Evolutionary conservation across 2,329 filamentous ascomycete species (phyloP).

Genomic region (Colletotrichum camelliae): DNA sequence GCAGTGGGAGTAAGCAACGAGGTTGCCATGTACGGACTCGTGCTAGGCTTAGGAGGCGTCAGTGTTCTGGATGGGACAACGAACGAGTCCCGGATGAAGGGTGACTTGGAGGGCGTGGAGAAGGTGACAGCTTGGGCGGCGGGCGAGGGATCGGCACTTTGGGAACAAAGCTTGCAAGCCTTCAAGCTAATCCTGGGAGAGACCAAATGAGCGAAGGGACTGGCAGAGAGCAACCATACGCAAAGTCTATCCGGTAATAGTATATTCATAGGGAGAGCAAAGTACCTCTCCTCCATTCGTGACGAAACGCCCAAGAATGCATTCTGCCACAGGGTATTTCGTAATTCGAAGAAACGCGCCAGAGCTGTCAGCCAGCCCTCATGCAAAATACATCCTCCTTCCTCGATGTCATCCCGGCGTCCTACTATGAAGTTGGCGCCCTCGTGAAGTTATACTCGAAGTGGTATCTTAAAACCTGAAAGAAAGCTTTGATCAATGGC

Average conservation of each 20-base stretch:
- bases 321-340: constrained; percentile 15
- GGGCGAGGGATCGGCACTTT: constrained; percentile 48
- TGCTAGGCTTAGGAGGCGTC: constrained; percentile 50
- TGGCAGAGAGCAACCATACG: neutral
- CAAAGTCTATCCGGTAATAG: neutral
- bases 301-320: constrained; percentile 15
- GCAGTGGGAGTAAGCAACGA: constrained; percentile 38
- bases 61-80: constrained; percentile 53
- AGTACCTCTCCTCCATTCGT: neutral
- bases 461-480: constrained; percentile 16
- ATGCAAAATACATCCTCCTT: neutral
- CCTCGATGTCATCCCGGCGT: neutral
- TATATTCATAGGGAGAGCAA: neutral
- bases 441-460: neutral
- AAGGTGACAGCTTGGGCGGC: constrained; percentile 47
- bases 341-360: neutral
- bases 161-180: constrained; percentile 49
- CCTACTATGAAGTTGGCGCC: neutral
- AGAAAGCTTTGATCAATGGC: neutral
- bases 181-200: constrained; percentile 46
- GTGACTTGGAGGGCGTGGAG: constrained; percentile 50
- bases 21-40: constrained; percentile 52
- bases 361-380: neutral
- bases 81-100: constrained; percentile 51
- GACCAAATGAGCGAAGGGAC: constrained; percentile 1